Percentiles rank a stretch among this genome's conserved stretches.
phyloP scores from a whole-genome alignment of 2,329 filamentous ascomycete species.

The Aspergillus sp. region DNA sequence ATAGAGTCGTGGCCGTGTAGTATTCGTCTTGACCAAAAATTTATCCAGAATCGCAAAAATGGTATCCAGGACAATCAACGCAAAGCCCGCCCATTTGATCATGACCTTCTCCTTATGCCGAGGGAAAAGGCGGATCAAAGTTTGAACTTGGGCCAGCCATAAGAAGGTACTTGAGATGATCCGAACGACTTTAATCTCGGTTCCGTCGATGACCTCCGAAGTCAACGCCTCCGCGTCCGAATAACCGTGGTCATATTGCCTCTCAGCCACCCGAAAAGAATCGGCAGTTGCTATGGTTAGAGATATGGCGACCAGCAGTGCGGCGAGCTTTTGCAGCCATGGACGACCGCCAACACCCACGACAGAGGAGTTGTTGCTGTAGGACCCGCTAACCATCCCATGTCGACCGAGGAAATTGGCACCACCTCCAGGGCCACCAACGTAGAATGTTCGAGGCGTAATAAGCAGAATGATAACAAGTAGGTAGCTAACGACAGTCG shows the following conservation, averaged over 20 bases:
- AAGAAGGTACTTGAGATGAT: constrained; percentile 95
- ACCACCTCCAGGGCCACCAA: constrained; percentile 65
- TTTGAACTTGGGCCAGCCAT: constrained; percentile 97
- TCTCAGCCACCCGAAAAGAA: constrained; percentile 79
- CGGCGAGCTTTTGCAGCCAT: constrained; percentile 80
- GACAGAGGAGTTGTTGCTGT: constrained; percentile 62
- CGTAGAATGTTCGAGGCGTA: constrained; percentile 88
- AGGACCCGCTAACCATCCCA: constrained; percentile 81
- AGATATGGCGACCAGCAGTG: constrained; percentile 69
- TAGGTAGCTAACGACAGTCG: constrained; percentile 87
- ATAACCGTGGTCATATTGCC: constrained; percentile 75
- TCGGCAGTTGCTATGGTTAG: constrained; percentile 91
- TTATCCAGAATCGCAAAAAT: constrained; percentile 90
- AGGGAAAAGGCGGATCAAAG: constrained; percentile 89
- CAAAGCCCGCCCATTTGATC: constrained; percentile 98
- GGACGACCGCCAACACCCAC: constrained; percentile 88
- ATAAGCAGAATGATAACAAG: constrained; percentile 92
- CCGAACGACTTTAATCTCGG: constrained; percentile 84
- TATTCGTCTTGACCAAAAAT: constrained; percentile 59
- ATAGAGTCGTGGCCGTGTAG: constrained; percentile 68
- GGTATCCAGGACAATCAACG: constrained; percentile 84
- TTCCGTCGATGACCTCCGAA: constrained; percentile 74
- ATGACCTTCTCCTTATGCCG: constrained; percentile 96
- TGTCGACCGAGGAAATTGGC: constrained; percentile 76
- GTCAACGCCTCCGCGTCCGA: constrained; percentile 79